Base-by-base conservation (phyloP, 2,329 filamentous ascomycete genomes). In the Alternaria hordeiaustralica region DNA sequence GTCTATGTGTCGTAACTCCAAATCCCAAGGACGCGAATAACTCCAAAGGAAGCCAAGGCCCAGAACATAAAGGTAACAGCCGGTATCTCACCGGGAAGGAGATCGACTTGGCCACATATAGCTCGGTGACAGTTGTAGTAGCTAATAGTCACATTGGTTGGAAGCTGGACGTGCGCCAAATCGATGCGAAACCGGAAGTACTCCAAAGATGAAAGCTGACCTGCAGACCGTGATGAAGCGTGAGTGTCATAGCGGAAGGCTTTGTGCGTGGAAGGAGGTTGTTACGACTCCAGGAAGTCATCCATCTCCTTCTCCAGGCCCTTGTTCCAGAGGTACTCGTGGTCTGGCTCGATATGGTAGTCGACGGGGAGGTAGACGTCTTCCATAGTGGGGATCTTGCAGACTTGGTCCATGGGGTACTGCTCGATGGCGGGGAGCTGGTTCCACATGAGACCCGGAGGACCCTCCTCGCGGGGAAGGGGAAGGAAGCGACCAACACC, bases 401-500 rank as follows among this genome's bases (percentile, higher is more conserved):
- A 69, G 13, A 79, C 73, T 43, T 81, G 73, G 36, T 85, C 83
- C 1, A 84, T 70, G 2, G 71, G 61, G 30, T 80, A 80, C 59
- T 79, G 78, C 45, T 75, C 72, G 20, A 84, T 56, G 23, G 75
- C 73, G 6, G 75, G 70, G 3, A 81, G 75, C 58, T 83, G 79
- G 58, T 77, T 77, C 82, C 82, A 85, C 6, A 73, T 71, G 18
- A 84, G 77, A 4, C 76, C 78, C 5, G 73, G 71, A 50, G 81
- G 79, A n/a, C 77, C 78, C 7, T 75, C 68, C 50, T 83, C 78
- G 6, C 83, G 81, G 30, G 83, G 83, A 11, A 81, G 68, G n/a
- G 80, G 79, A 5, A 80, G 71, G 66, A 79, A 84, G 18, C 83
- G 71, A 21, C 82, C 81, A 46, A 79, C 76, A 33, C 71, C 72